phyloP scores from a whole-genome alignment of 2,329 filamentous ascomycete species.

The Esteya vermicola region DNA sequence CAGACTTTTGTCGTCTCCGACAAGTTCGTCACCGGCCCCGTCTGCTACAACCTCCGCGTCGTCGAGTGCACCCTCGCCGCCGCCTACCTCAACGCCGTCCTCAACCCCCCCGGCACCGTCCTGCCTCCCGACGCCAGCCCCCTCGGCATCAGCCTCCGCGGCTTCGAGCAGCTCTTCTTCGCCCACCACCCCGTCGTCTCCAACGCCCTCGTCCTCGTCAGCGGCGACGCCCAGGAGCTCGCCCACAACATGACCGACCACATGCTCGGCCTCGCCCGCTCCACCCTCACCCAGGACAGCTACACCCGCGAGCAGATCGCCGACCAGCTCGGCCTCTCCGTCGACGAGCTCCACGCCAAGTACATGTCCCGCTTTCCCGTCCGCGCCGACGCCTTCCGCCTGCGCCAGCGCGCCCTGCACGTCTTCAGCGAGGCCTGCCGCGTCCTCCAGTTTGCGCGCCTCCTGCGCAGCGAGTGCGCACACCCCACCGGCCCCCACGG shows the following conservation, averaged over 20 bases:
- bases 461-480: slow-evolving; percentile 44
- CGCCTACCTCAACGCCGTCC: slow-evolving; percentile 43
- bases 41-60: slow-evolving; percentile 93
- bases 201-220: no score
- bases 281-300: slow-evolving; percentile 63
- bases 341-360: slow-evolving; percentile 56
- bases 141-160: slow-evolving; percentile 67
- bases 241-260: no score
- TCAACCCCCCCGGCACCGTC: slow-evolving; percentile 39
- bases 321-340: slow-evolving; percentile 50
- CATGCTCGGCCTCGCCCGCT: slow-evolving; percentile 54
- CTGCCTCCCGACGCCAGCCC: slow-evolving; percentile 71
- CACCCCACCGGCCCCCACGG: slow-evolving; percentile 40
- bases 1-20: slow-evolving; percentile 90
- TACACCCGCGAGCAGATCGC: slow-evolving; percentile 81
- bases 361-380: slow-evolving; percentile 86
- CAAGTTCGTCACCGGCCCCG: slow-evolving; percentile 84
- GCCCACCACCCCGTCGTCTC: no score
- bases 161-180: slow-evolving; percentile 78
- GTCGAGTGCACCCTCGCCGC: slow-evolving; percentile 91
- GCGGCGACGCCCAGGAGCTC: no score
- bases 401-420: slow-evolving; percentile 77
- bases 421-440: slow-evolving; percentile 82
- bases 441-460: slow-evolving; percentile 67
- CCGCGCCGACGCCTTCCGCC: slow-evolving; percentile 72